These are phyloP conservation scores for Cryptococcus neoformans DNA, from an alignment of 1,284 basidiomycete genomes.

Conservation along the genomic window DNA sequence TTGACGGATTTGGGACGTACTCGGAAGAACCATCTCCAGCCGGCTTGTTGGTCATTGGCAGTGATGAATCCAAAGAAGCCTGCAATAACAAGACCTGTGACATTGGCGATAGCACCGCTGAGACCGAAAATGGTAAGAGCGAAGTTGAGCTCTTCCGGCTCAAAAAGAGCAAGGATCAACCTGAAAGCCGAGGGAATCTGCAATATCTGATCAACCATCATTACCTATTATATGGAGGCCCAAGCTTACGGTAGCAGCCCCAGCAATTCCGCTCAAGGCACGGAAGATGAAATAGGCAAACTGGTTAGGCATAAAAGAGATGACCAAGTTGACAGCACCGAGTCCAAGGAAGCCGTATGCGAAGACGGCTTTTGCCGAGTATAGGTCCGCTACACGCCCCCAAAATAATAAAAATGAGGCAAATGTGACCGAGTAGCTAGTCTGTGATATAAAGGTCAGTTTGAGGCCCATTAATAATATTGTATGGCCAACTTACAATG, in stretches of 20 bases:
- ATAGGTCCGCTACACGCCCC: conserved; percentile 40
- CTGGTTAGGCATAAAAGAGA: conserved; percentile 36
- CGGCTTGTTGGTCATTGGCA: conserved; percentile 37
- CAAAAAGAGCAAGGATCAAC: conserved; percentile 41
- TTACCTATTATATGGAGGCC: conserved; percentile 23
- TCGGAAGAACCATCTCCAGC: conserved; percentile 49
- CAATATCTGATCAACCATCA: conserved; percentile 23
- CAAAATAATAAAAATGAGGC: conserved; percentile 33
- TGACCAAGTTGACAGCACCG: conserved; percentile 31
- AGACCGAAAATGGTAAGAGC: conserved; percentile 43
- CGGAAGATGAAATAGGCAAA: conserved; percentile 40
- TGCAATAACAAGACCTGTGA: conserved; percentile 37
- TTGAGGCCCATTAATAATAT: no score
- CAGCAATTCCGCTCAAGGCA: conserved; percentile 34
- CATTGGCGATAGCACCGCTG: conserved; percentile 42
- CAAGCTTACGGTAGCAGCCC: conserved; percentile 32
- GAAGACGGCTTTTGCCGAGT: conserved; percentile 39
- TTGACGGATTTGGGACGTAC: conserved; percentile 13
- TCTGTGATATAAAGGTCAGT: conserved; percentile 3
- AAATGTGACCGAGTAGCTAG: conserved; percentile 5
- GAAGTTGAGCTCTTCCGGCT: conserved; percentile 26
- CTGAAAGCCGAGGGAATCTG: conserved; percentile 43
- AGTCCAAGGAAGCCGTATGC: conserved; percentile 25
- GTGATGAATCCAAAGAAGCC: conserved; percentile 46
- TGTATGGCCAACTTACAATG: conserved; percentile 15